Base-by-base conservation (phyloP, 2,329 filamentous ascomycete genomes). In the Talaromyces sp. region DNA sequence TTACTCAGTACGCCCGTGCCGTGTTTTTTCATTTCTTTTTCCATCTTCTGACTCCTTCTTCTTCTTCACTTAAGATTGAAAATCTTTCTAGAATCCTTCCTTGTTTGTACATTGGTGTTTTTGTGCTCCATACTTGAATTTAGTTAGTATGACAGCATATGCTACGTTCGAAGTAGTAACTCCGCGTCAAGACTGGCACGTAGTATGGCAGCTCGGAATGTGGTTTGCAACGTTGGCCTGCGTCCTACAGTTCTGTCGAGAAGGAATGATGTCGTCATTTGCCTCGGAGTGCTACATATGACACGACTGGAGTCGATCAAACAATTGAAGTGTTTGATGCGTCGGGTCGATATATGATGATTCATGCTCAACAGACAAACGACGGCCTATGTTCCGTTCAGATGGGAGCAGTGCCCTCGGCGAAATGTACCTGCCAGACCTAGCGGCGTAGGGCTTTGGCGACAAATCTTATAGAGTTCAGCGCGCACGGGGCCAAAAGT, bases 61-160 rank as follows among this genome's bases (percentile, higher is more conserved):
- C 14, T 2, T 24, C 5, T 24, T 11, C 9, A 7, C 7, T 37
- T 37, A 4, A 13, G 9, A 37, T 37, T 7, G 16, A 56, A 37
- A 10, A 37, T 69, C 65, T 33, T 69, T 70, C 49, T 67, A 67
- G 41, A 69, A 66, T 63, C 64, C 43, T 63, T 68, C 64, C 60
- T 67, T 65, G 8, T 60, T 63, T 54, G 67, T 37, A 8, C 14
- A 22, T 37, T 24, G n/a, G n/a, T 39, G 52, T 56, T 52, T 54
- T 31, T 13, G 50, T 52, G 19, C n/a, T 49, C 19, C 43, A 13
- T 13, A 49, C 43, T 22, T 27, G 27, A 31, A 31, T 31, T 31
- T 5, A 31, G 27, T 56, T 11, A 27, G 16, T 31, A 52, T 31
- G 49, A 52, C 31, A 56, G 33, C 33, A 24, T 24, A 37, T 56